Percentiles rank a stretch among this genome's conserved stretches.
Conservation (phyloP, 495 filamentous ascomycete genomes). For the Platismatia glauca region DNA sequence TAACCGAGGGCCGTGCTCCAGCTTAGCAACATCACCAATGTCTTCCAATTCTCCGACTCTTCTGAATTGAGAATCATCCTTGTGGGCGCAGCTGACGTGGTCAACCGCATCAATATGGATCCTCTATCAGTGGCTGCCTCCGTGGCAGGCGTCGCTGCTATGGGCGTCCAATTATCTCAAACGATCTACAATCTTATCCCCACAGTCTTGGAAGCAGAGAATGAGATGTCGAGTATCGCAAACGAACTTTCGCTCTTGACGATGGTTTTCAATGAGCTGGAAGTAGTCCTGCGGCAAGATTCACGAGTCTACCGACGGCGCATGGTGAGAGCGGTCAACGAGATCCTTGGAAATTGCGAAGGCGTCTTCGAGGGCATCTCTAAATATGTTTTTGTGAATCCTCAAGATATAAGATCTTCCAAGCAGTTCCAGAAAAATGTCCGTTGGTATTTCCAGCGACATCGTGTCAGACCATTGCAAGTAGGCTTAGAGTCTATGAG, state of each 20-base stretch:
- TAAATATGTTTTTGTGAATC: not conserved
- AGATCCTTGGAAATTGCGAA: not conserved
- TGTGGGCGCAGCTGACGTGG: not conserved
- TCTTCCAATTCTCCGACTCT: not conserved
- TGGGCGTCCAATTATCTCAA: slow-evolving; percentile 1
- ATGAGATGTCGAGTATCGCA: not conserved
- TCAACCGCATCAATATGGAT: not conserved
- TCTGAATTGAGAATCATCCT: not conserved
- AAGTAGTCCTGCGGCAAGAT: not conserved
- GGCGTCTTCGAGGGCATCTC: not conserved
- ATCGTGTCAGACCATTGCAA: not conserved
- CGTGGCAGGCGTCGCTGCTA: not conserved
- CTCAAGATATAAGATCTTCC: not conserved
- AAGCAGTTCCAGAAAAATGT: not conserved
- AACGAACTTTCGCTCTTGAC: not conserved
- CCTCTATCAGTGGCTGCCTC: not conserved
- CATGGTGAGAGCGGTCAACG: not conserved
- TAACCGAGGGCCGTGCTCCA: not conserved
- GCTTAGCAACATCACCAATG: not conserved
- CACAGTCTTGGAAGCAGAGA: not conserved
- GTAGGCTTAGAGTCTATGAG: not conserved
- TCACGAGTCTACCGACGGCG: not conserved
- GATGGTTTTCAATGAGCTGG: not conserved
- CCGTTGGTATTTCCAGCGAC: not conserved
- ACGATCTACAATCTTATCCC: not conserved